A percentile compares a stretch with the other conserved stretches of the same genome.
phyloP scores from a whole-genome alignment of 371 early-diverging fungal species.

The Mortierella polycephala region DNA sequence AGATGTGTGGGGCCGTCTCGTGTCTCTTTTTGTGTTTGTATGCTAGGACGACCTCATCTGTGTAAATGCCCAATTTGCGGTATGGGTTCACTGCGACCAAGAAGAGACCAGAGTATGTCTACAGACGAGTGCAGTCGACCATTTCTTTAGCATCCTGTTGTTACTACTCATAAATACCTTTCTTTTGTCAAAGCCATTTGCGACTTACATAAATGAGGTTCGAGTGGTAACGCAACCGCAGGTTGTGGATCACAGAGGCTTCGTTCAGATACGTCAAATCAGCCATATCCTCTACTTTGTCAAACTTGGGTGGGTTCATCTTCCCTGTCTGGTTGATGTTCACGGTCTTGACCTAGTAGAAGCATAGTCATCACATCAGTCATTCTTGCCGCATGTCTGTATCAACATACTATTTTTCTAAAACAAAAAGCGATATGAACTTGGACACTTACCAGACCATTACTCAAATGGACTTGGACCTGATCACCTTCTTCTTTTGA shows the following conservation, averaged over 20 bases:
- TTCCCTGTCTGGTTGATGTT: constrained; percentile 86
- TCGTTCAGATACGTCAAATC: constrained; percentile 98
- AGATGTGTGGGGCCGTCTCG: constrained; percentile 97
- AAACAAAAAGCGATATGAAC: constrained; percentile 1
- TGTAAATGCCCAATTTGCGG: constrained; percentile 92
- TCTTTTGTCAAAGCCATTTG: background rate
- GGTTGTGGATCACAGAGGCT: constrained; percentile 97
- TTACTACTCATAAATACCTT: background rate
- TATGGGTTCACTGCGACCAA: constrained; percentile 99
- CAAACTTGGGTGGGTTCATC: constrained; percentile 99
- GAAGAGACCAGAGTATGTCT: constrained; percentile 99
- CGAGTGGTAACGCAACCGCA: constrained; percentile 89
- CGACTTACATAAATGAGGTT: constrained; percentile 92
- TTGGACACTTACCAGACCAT: constrained; percentile 69
- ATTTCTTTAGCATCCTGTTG: background rate
- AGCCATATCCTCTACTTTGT: constrained; percentile 98
- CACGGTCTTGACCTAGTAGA: constrained; percentile 67
- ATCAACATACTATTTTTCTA: background rate
- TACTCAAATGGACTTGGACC: constrained; percentile 77
- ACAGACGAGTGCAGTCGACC: constrained; percentile 2
- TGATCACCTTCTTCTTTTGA: constrained; percentile 75
- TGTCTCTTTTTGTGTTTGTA: constrained; percentile 90
- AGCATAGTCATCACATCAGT: too few relatives aligned
- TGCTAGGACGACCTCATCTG: constrained; percentile 78
- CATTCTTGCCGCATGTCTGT: too few relatives aligned